Evolutionary conservation across 2,329 filamentous ascomycete genomes (phyloP), one percentile per base, ranked within the genome.

Genomic region (Karstenula rhodostoma): DNA sequence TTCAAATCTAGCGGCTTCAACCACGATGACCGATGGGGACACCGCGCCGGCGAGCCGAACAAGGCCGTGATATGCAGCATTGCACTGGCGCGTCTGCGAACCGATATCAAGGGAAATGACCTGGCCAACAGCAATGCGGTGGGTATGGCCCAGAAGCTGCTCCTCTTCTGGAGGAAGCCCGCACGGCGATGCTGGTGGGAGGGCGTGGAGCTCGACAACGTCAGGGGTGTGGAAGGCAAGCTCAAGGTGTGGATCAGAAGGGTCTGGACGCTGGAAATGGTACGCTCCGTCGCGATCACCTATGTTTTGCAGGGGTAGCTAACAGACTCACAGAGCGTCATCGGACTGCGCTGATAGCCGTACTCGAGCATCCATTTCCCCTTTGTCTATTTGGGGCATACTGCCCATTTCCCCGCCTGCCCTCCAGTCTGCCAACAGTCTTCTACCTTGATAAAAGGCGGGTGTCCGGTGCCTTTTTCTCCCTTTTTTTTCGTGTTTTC

Each of bases 171-270:
- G 95, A 88, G 95, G 67, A 99, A 99, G 80, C 95, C 95, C 17
- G 95, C 95, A 15, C 85, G 95, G 62, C 87, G 95, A 77, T 99
- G 95, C 83, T 99, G 95, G 95, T 99, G 95, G 95, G 95, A 99
- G 78, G 95, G 95, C 25, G 91, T 99, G 40, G 94, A 98, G 77
- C 84, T 99, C 47, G 88, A 95, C 19, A 85, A 92, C 66, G 91
- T 99, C 13, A 93, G 96, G 53, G 95, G 95, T 15, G 90, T 98
- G 8, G 88, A 96, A 54, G 94, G 94, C 55, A 92, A 90, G 77
- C 85, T 99, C 68, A 99, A 99, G 81, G 93, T 99, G 60, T 99
- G 95, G 95, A 98, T 99, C 77, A 86, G 95, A 74, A 87, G 95
- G 72, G 95, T 99, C 61, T 99, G 95, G 95, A 99, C 95, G 61